phyloP scores from a whole-genome alignment of 805 yeast species.

The Hermanozyma aechmeae region DNA sequence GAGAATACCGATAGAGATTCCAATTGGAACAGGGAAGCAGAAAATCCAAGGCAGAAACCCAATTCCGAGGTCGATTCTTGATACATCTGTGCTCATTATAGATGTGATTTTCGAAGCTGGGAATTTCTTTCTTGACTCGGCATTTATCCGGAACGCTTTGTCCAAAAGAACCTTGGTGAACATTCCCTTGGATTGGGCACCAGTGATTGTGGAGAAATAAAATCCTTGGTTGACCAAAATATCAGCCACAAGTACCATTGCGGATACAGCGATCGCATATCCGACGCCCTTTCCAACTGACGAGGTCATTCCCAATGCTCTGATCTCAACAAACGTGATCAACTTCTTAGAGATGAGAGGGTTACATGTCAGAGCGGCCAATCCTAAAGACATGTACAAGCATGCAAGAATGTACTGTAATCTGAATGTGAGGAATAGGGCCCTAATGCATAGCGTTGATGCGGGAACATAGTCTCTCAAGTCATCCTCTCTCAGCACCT shows the following conservation, averaged over 20 bases:
- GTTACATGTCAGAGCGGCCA: constrained; percentile 1
- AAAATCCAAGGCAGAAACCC: constrained; percentile 1
- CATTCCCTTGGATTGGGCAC: constrained; percentile 6
- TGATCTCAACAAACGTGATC: constrained; percentile 2
- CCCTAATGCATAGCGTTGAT: background rate
- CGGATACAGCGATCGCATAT: constrained; percentile 3
- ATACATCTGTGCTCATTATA: constrained; percentile 9
- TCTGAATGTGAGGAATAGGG: constrained; percentile 1
- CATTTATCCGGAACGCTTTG: constrained; percentile 9
- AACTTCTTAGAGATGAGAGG: constrained; percentile 3
- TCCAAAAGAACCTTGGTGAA: constrained; percentile 7
- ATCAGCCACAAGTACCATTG: constrained; percentile 3
- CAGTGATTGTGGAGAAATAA: constrained; percentile 6
- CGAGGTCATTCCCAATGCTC: background rate
- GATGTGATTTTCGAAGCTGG: constrained; percentile 9
- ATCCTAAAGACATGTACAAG: background rate
- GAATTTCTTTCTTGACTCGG: constrained; percentile 5
- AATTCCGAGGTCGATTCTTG: constrained; percentile 6
- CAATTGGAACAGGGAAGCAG: constrained; percentile 6
- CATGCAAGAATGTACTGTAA: background rate
- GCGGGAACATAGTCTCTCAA: constrained; percentile 2
- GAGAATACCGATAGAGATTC: constrained; percentile 8
- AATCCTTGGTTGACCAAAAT: constrained; percentile 5
- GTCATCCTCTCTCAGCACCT: background rate
- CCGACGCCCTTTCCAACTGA: constrained; percentile 4